Evolutionary conservation across 768 basidiomycete genomes (phyloP), one percentile per base, ranked within the genome.

Genomic region (Termitomyces sp.): DNA sequence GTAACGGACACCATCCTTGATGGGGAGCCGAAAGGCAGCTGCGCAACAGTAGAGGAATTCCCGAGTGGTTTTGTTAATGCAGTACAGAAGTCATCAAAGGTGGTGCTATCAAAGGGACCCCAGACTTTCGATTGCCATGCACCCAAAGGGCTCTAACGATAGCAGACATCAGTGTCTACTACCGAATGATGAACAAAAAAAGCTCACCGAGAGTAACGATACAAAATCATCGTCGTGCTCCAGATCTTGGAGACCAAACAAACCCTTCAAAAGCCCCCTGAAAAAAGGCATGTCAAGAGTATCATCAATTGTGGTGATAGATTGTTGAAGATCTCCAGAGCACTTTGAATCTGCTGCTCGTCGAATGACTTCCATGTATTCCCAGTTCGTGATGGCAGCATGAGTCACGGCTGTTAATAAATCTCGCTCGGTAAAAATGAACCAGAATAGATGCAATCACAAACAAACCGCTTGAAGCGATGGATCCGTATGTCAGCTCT

Each of bases 71-170:
- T 79, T 64, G 73, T 78, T 60, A 94, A 69, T 0, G 80, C 72
- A 36, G 72, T 74, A 68, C 91, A 94, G 69, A 93, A 93, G 37
- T 84, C 74, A 55, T 90, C 86, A 63, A 92, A 94, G 1, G 56
- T 69, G 1, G 79, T 81, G 67, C 82, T 88, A 6, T 80, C 82
- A 51, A 89, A 83, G 0, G 91, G 88, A 70, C 96, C 90, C 96
- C 95, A 98, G 69, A 88, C 88, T 72, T 89, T 89, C 0, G 77
- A 80, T 76, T 98, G 96, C 91, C 94, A 96, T 6, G 72, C 74
- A 0, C 82, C 83, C 32, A 94, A 77, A 3, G 91, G 89, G 47
- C 65, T 69, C 83, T 92, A 60, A 14, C 37, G 20, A 12, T 32
- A 5, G 15, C 31, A 31, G 32, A 69, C 49, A 8, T 48, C 10